phyloP scores from a whole-genome alignment of 306 rosid genomes.

The Vigna radiata region DNA sequence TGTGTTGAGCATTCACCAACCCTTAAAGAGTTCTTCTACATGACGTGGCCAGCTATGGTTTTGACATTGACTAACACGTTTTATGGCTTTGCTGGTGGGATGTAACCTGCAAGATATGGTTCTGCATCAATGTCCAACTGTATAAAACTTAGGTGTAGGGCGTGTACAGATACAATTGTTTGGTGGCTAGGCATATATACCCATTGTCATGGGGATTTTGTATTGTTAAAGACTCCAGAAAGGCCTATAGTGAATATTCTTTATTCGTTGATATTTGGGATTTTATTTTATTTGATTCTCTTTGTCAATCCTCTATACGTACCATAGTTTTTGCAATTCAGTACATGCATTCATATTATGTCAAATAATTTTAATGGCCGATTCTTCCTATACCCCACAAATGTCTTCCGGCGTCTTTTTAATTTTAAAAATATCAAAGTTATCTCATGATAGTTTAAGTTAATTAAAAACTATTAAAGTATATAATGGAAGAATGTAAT shows the following conservation, averaged over 20 bases:
- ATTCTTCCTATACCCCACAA: too few species aligned
- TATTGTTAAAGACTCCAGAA: constrained; percentile 35
- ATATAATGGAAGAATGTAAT: too few species aligned
- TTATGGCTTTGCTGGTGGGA: constrained; percentile 24
- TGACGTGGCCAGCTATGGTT: constrained; percentile 37
- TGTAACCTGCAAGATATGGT: not conserved
- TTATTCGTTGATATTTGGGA: constrained; percentile 40
- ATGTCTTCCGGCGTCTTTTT: too few species aligned
- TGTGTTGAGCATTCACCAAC: constrained; percentile 63
- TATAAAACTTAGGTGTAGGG: constrained; percentile 52
- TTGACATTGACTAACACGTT: not conserved
- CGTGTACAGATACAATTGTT: constrained; percentile 51
- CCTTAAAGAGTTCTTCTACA: constrained; percentile 49
- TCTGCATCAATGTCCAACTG: constrained; percentile 33
- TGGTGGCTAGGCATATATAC: constrained; percentile 37
- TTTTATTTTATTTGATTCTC: not conserved
- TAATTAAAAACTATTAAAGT: too few species aligned
- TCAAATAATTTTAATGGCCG: too few species aligned
- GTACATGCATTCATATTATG: too few species aligned
- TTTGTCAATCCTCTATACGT: too few species aligned
- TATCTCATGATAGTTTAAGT: too few species aligned
- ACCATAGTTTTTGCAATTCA: too few species aligned
- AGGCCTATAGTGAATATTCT: constrained; percentile 45
- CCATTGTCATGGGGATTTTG: constrained; percentile 51
- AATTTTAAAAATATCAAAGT: too few species aligned